Evolutionary conservation across 352 stramenopile species (phyloP).

Genomic region (Albugo laibachii): DNA sequence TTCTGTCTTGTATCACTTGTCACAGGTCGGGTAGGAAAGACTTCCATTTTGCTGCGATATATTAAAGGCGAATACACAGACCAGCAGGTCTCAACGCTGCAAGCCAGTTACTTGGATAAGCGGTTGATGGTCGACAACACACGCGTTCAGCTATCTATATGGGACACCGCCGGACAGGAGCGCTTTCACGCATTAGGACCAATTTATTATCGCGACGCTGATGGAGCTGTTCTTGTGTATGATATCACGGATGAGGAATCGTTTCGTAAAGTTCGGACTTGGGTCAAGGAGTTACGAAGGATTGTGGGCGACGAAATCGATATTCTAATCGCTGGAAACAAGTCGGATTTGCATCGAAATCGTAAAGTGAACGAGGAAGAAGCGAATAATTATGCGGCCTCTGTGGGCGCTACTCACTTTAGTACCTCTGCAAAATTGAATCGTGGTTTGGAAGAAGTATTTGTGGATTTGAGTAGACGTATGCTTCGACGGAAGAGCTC

Average conservation of each 20-base stretch:
- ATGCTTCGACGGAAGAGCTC: conserved; percentile 49
- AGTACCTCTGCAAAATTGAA: conserved; percentile 86
- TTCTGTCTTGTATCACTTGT: background rate
- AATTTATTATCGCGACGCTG: conserved; percentile 83
- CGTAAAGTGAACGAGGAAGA: conserved; percentile 77
- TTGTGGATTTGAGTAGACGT: conserved; percentile 74
- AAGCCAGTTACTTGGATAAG: conserved; percentile 89
- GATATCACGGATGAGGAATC: conserved; percentile 84
- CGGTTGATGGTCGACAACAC: conserved; percentile 63
- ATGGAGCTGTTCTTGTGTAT: conserved; percentile 80
- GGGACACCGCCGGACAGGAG: conserved; percentile 77
- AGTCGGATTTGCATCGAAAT: conserved; percentile 78
- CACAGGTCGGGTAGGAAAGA: conserved; percentile 87
- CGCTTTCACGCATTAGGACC: conserved; percentile 72
- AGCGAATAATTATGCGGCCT: conserved; percentile 65
- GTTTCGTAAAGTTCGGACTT: conserved; percentile 84
- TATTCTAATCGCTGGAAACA: conserved; percentile 87
- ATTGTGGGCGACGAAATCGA: conserved; percentile 83
- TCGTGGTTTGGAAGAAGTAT: conserved; percentile 79
- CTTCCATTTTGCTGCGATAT: conserved; percentile 86
- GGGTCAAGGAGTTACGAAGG: conserved; percentile 81
- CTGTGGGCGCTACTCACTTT: conserved; percentile 76
- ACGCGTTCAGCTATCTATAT: conserved; percentile 67
- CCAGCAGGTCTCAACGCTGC: conserved; percentile 79
- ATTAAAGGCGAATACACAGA: conserved; percentile 88